Evolutionary conservation across 805 yeast genomes (phyloP), one percentile per base, ranked within the genome.

Genomic region (Lipomyces yamanashiensis): DNA sequence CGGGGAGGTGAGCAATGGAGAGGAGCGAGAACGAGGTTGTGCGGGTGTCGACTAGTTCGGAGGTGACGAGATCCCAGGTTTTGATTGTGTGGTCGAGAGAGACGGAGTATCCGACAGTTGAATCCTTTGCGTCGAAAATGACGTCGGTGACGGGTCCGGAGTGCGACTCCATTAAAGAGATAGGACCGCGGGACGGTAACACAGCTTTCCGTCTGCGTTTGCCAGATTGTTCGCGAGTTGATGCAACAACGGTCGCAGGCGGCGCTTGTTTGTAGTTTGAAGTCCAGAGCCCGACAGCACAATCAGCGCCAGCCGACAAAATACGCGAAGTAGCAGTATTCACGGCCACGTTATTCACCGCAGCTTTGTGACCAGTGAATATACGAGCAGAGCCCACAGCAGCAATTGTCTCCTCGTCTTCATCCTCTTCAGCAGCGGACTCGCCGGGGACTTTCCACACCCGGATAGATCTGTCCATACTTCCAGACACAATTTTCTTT

Each of bases 31-130:
- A 92, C 13, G 92, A 89, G 0, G 98, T 92, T 21, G 89, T 84
- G 76, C 89, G 87, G 3, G 98, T 89, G 74, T 92, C 97, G 36
- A 95, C 88, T 71, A 91, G 85, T 68, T 90, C 84, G 12, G 89
- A 80, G 1, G 98, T 92, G 17, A 90, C 89, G 71, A 95, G 80
- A 80, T 95, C 99, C 98, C 98, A 95, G 0, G 99, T 95, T 73
- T 89, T 89, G 68, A 95, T 86, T 0, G 96, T 86, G 75, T 95
- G 99, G 78, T 95, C 98, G 75, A 92, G 97, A 6, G 98, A 89
- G 1, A 90, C 97, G 0, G 98, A 91, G 77, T 95, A 93, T 10
- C 88, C 96, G 5, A 93, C 96, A 0, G 96, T 84, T 51, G 81
- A 67, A 75, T 93, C 98, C 21, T 79, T 78, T 2, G 80, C 73